These are phyloP conservation scores for Cytauxzoon felis DNA, from an alignment of 169 alveolate genomes.

Conservation along the genomic window DNA sequence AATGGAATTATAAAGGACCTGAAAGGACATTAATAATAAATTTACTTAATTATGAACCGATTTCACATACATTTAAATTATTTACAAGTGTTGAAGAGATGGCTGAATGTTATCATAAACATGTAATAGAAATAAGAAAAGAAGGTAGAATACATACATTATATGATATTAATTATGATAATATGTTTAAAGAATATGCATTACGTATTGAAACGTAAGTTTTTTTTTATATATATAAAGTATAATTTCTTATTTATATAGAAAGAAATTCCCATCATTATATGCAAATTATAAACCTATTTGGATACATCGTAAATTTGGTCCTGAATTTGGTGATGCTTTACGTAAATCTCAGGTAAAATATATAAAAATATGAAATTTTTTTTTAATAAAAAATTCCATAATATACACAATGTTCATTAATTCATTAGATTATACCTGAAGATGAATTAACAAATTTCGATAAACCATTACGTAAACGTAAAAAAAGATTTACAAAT, in stretches of 20 bases:
- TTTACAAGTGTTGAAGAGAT: constrained; percentile 67
- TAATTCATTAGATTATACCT: neutral
- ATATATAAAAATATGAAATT: neutral
- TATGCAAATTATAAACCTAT: constrained; percentile 67
- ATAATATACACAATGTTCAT: neutral
- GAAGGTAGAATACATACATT: constrained; percentile 68
- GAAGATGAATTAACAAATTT: constrained; percentile 39
- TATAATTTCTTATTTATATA: neutral
- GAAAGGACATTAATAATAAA: constrained; percentile 42
- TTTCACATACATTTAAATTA: constrained; percentile 21
- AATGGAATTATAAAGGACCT: constrained; percentile 47
- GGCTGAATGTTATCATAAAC: constrained; percentile 75
- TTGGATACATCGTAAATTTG: constrained; percentile 73
- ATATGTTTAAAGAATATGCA: constrained; percentile 50
- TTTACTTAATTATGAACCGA: constrained; percentile 43
- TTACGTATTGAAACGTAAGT: neutral
- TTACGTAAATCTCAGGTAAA: constrained; percentile 35
- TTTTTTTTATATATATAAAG: neutral
- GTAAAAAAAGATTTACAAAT: constrained; percentile 4
- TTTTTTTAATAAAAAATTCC: neutral
- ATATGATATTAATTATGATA: constrained; percentile 58
- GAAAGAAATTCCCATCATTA: constrained; percentile 66
- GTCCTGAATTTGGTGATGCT: constrained; percentile 79
- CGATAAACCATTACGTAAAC: constrained; percentile 33
- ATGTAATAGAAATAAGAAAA: constrained; percentile 67